Evolutionary conservation across 331 rosid species (phyloP), one percentile per base, ranked within the genome.

Genomic region (Rosa hybrid): DNA sequence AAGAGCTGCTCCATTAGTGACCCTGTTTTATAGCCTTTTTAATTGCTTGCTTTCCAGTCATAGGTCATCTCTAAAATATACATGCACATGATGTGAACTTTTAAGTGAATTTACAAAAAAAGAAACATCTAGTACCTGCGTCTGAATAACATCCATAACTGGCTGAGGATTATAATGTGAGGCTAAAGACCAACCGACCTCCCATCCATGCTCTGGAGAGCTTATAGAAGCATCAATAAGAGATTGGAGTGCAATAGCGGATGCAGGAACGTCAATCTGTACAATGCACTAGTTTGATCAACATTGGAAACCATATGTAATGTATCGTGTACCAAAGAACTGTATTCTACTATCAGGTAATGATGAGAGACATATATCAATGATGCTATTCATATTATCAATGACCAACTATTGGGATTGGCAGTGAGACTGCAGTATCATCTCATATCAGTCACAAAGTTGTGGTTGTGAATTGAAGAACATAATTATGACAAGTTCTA

Each of bases 101-200:
- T 25, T 25, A 68, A 41, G 62, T 76, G 44, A 60, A 76, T 25
- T 56, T 57, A 59, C 8, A 77, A 77, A 70, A 70, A 38, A 34
- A 63, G 64, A 34, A 54, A 82, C 42, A 25, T 74, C 38, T 41
- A 46, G 46, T 17, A 92, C 98, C 97, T 87, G 88, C 80, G 83
- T 86, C 81, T 75, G 82, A 64, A 85, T 71, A 53, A 41, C 62
- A 74, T 79, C 87, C 71, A 57, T 76, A 60, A 86, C 77, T 50
- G 88, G 78, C 70, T 84, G 90, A 56, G 90, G 80, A 81, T 75
- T 90, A 77, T 57, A 79, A 63, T 86, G 68, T 53, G 98, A 93
- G 78, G 97, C 91, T 88, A 95, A 86, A 74, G 96, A 93, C 98
- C 97, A 95, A 79, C 99, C 99, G 68, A 89, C 87, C 86, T 93